A percentile compares a stretch with the other conserved stretches of the same genome.
phyloP scores from a whole-genome alignment of 805 yeast genomes.

The Candida easanensis region DNA sequence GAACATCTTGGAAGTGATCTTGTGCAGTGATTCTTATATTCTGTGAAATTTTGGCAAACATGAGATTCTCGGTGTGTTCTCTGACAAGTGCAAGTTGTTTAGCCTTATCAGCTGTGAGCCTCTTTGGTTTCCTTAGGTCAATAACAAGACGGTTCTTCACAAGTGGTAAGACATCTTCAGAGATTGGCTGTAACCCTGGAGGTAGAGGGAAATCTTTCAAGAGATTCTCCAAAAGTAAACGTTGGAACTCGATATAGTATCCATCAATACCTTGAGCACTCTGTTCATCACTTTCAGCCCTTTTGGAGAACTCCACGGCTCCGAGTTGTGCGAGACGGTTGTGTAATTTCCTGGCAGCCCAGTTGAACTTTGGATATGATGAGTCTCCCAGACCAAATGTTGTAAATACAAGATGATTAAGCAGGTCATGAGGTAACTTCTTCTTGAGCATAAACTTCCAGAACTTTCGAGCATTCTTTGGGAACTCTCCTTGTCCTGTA shows the following conservation, averaged over 20 bases:
- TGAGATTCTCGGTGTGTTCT: slow-evolving; percentile 19
- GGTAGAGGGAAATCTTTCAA: slow-evolving; percentile 35
- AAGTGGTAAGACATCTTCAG: slow-evolving; percentile 35
- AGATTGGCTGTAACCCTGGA: slow-evolving; percentile 28
- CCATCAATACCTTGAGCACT: slow-evolving; percentile 75
- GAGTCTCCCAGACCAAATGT: slow-evolving; percentile 94
- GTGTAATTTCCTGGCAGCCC: slow-evolving; percentile 84
- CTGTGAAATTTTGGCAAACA: slow-evolving; percentile 42
- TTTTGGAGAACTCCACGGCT: slow-evolving; percentile 60
- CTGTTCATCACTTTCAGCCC: slow-evolving; percentile 91
- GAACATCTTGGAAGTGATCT: slow-evolving; percentile 89
- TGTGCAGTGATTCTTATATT: slow-evolving; percentile 63
- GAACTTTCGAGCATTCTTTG: slow-evolving; percentile 68
- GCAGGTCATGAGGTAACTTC: slow-evolving; percentile 57
- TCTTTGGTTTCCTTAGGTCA: slow-evolving; percentile 29
- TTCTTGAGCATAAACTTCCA: slow-evolving; percentile 72
- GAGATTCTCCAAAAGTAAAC: slow-evolving; percentile 38
- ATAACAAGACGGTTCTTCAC: slow-evolving; percentile 34
- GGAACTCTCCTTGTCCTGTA: slow-evolving; percentile 94
- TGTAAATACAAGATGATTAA: slow-evolving; percentile 61
- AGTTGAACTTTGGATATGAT: slow-evolving; percentile 83
- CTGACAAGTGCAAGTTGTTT: slow-evolving; percentile 32
- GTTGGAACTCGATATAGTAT: slow-evolving; percentile 73
- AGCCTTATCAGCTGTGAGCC: slow-evolving; percentile 28
- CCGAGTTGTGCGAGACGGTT: slow-evolving; percentile 78